Percentiles rank a stretch among this genome's conserved stretches.
Evolutionary conservation across 1,284 basidiomycete genomes (phyloP).

Genomic region (Ustilago tritici): DNA sequence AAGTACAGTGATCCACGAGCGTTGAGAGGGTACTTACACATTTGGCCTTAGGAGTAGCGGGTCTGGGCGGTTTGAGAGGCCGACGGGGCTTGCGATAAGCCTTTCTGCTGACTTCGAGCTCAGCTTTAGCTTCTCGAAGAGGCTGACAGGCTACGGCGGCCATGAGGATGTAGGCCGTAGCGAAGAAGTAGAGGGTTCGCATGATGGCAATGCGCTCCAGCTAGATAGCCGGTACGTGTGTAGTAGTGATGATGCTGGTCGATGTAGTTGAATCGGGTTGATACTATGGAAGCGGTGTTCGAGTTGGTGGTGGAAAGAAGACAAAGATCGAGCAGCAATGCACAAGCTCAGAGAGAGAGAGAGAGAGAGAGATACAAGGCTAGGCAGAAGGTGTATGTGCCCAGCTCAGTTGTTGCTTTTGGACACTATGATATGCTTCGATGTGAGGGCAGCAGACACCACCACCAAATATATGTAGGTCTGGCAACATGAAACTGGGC

Average conservation of each 20-base stretch:
- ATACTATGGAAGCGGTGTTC: neutral
- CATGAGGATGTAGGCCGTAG: conserved; percentile 20
- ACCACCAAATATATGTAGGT: neutral
- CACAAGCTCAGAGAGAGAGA: neutral
- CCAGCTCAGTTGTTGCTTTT: neutral
- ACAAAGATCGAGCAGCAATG: neutral
- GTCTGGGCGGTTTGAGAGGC: neutral
- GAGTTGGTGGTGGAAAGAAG: neutral
- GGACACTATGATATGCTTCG: neutral
- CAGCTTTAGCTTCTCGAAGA: conserved; percentile 24
- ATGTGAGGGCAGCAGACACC: neutral
- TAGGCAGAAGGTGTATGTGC: neutral
- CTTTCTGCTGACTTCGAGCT: conserved; percentile 26
- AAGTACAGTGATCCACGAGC: neutral
- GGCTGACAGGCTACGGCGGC: conserved; percentile 32
- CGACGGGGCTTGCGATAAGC: conserved; percentile 7
- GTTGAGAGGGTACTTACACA: conserved; percentile 19
- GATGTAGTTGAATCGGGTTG: neutral
- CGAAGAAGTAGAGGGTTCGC: conserved; percentile 17
- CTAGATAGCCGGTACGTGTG: neutral
- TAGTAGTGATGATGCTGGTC: neutral
- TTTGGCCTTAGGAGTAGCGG: conserved; percentile 14
- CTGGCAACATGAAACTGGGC: neutral
- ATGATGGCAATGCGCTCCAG: conserved; percentile 1
- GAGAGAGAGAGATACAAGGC: neutral